phyloP scores from a whole-genome alignment of 106 monocot species.

The Allium sativum region DNA sequence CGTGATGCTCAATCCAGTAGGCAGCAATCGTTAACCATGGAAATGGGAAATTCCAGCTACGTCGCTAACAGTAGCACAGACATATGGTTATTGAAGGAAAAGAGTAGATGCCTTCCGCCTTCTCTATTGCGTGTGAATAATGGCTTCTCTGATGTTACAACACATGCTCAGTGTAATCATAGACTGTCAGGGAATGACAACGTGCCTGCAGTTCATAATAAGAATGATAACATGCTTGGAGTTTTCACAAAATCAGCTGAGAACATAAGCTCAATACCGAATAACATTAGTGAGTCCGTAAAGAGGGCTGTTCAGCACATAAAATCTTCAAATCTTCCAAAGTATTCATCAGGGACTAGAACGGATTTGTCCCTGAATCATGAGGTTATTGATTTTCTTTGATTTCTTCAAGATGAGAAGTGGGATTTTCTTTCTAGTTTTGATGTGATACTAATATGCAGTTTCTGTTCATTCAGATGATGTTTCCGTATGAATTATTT shows the following conservation, averaged over 20 bases:
- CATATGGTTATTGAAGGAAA: slow-evolving; percentile 11
- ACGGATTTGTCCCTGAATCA: slow-evolving; percentile 14
- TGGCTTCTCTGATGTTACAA: slow-evolving; percentile 7
- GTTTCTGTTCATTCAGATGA: slow-evolving; percentile 23
- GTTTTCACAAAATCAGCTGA: slow-evolving; percentile 2
- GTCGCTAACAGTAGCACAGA: slow-evolving; percentile 6
- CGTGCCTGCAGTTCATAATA: slow-evolving; percentile 2
- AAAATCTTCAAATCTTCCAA: slow-evolving; percentile 31
- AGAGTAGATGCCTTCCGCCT: slow-evolving; percentile 2
- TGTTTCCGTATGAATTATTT: slow-evolving; percentile 51
- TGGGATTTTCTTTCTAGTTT: background rate
- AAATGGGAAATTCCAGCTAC: slow-evolving; percentile 6
- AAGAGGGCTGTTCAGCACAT: slow-evolving; percentile 27
- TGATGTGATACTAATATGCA: too few species aligned
- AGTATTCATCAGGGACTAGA: slow-evolving; percentile 10
- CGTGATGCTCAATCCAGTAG: background rate
- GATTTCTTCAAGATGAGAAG: background rate
- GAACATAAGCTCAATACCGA: background rate
- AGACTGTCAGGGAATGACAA: slow-evolving; percentile 5
- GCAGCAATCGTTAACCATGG: background rate
- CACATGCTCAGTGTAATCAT: slow-evolving; percentile 5
- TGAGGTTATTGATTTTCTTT: slow-evolving; percentile 15
- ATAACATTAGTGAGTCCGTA: slow-evolving; percentile 15
- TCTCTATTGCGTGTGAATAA: slow-evolving; percentile 14
- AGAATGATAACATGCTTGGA: slow-evolving; percentile 8